Base-by-base conservation (phyloP, 768 basidiomycete species). In the Auriculariales sp. region DNA sequence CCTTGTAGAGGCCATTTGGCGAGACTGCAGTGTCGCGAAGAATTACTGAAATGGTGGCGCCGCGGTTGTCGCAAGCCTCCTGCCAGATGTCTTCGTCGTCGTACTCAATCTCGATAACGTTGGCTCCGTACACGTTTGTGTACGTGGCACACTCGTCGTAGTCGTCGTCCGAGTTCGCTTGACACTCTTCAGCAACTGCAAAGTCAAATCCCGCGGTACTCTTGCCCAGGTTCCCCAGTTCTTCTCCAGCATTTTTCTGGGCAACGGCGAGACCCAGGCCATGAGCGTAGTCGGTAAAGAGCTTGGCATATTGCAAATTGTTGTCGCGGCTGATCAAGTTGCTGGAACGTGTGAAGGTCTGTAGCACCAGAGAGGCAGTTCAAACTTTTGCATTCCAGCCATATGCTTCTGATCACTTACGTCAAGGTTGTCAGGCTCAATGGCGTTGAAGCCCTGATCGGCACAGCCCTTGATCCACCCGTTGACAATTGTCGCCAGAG, bases 371-470 rank as follows among this genome's bases (percentile, higher is more conserved):
- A n/a, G n/a, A n/a, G n/a, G n/a, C n/a, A n/a, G n/a, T n/a, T n/a
- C n/a, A n/a, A n/a, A n/a, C n/a, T n/a, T n/a, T n/a, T n/a, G n/a
- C n/a, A n/a, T n/a, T n/a, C n/a, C n/a, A n/a, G n/a, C n/a, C n/a
- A n/a, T n/a, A n/a, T n/a, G n/a, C n/a, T n/a, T n/a, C n/a, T n/a
- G n/a, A 25, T 7, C 10, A 44, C 39, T 12, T 25, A 44, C 39
- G 22, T 44, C 39, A 25, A 44, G 39, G 39, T 44, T 44, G 39
- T 44, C 39, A 7, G 39, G 39, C 39, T 44, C 39, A 25, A 44
- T 44, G 19, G 19, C 39, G 19, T 44, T 19, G 39, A 44, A 44
- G 19, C 39, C 24, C 1, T 44, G 22, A 12, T 25, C 10, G 22
- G 39, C 39, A 25, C 39, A 44, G 10, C 19, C 39, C 12, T 44